Evolutionary conservation across 352 stramenopile species (phyloP).

Genomic region (Pilasporangium apinafurcum): DNA sequence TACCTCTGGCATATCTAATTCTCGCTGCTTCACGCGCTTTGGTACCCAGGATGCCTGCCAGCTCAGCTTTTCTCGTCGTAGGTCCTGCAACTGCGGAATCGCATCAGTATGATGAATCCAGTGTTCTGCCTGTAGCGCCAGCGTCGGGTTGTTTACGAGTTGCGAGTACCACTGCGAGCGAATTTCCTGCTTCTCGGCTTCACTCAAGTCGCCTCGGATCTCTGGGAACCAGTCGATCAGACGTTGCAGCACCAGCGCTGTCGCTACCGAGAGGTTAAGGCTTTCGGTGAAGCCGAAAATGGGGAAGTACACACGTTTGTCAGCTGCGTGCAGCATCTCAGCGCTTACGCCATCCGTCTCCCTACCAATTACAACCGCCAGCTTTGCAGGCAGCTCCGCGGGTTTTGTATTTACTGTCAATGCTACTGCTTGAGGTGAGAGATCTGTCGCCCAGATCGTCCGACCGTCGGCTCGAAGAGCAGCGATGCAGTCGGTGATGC

Average conservation of each 20-base stretch:
- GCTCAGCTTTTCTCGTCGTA: slow-evolving; percentile 46
- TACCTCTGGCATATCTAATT: slow-evolving; percentile 57
- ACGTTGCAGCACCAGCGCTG: slow-evolving; percentile 88
- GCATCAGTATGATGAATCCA: slow-evolving; percentile 34
- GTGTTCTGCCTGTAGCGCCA: slow-evolving; percentile 37
- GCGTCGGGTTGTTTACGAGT: slow-evolving; percentile 61
- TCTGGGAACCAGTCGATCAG: slow-evolving; percentile 74
- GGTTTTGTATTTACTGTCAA: slow-evolving; percentile 34
- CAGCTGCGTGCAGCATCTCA: slow-evolving; percentile 84
- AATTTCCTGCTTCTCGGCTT: slow-evolving; percentile 38
- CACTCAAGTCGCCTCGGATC: slow-evolving; percentile 46
- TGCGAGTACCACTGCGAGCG: slow-evolving; percentile 55
- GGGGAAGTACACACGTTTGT: slow-evolving; percentile 90
- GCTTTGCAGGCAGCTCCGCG: slow-evolving; percentile 63
- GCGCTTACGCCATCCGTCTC: slow-evolving; percentile 88
- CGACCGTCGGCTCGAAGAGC: slow-evolving; percentile 51
- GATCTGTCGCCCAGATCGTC: slow-evolving; percentile 89
- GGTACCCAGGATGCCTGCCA: slow-evolving; percentile 52
- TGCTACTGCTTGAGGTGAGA: slow-evolving; percentile 67
- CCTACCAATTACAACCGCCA: slow-evolving; percentile 92
- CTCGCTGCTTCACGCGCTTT: slow-evolving; percentile 52
- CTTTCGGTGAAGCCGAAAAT: slow-evolving; percentile 92
- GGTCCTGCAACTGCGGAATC: slow-evolving; percentile 42
- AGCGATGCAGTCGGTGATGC: slow-evolving; percentile 74
- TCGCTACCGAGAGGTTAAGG: slow-evolving; percentile 91